A percentile compares a stretch with the other conserved stretches of the same genome.
Conservation (phyloP, 1,139 yeast species). For the Insectozyma bohioensis region DNA sequence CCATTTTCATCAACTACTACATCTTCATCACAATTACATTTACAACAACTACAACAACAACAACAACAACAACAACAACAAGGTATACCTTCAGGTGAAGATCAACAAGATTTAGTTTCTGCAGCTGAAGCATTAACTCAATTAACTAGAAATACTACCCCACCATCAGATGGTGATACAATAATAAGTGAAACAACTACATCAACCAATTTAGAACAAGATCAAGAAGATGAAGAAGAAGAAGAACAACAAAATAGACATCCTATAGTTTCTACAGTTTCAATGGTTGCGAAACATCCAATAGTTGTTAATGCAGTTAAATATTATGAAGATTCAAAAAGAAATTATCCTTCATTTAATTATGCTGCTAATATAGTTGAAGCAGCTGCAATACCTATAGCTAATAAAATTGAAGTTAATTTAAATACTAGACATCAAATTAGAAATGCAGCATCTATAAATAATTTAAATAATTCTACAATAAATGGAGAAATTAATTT, state of each 20-base stretch:
- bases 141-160: constrained; percentile 23
- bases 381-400: constrained; percentile 60
- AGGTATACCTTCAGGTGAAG: background rate
- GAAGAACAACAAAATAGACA: constrained; percentile 18
- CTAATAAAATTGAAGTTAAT: constrained; percentile 49
- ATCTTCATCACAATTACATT: too few relatives aligned
- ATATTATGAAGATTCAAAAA: constrained; percentile 56
- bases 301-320: constrained; percentile 57
- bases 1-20: background rate
- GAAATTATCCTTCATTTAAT: constrained; percentile 56
- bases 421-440: constrained; percentile 41
- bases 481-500: constrained; percentile 3
- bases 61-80: constrained; percentile 4
- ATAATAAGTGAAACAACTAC: constrained; percentile 7
- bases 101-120: constrained; percentile 30
- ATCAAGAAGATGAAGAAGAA: background rate
- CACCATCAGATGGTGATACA: constrained; percentile 16
- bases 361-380: constrained; percentile 70
- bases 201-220: constrained; percentile 12
- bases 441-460: constrained; percentile 15
- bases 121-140: constrained; percentile 47
- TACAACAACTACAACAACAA: constrained; percentile 3
- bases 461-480: constrained; percentile 5
- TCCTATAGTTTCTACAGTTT: constrained; percentile 46
- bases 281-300: constrained; percentile 46